Base-by-base conservation (phyloP, 352 stramenopile species). In the Phytophthora quininea region DNA sequence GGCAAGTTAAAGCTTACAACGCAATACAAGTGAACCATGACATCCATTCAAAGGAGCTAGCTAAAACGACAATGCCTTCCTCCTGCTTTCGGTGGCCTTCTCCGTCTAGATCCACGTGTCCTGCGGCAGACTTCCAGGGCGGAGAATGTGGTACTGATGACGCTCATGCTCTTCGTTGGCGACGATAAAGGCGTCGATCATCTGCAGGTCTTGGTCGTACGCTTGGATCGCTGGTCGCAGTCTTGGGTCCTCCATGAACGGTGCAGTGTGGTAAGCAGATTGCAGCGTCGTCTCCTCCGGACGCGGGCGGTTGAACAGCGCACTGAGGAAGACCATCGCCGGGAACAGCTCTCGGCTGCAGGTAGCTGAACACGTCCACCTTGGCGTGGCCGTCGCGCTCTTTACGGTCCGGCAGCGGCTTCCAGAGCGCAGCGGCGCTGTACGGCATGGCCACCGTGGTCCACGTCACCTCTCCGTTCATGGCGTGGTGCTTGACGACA, bases 381-480 rank as follows among this genome's bases (percentile, higher is more conserved):
- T 73, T 40, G 50, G 64, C 0, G 19, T 71, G 62, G 24, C 70
- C 58, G 43, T 69, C 32, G 27, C 54, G 40, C 5, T 58, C 47
- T 32, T 88, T 86, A 14, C 32, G 37, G 2, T 54, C 69, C 8
- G 75, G 79, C 33, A 86, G 59, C 43, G 60, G 38, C 55, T 80
- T 74, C 77, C 77, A 88, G 35, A 86, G 68, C 47, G 67, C 76
- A 1, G 66, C 60, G 12, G 71, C 77, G 51, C 69, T 81, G 67
- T 73, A 86, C 1, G 77, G 80, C 55, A 76, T 80, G 10, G 67
- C 61, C 8, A 73, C 54, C 1, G 67, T 70, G 56, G 83, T 73
- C 79, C 77, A 88, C 27, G 69, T 81, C 47, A 71, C 61, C 29
- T 74, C 51, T 37, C 77, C 77, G 57, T 84, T 86, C 79, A 84